Evolutionary conservation across 768 basidiomycete genomes (phyloP), one percentile per base, ranked within the genome.

Genomic region (Clathrus columnatus): DNA sequence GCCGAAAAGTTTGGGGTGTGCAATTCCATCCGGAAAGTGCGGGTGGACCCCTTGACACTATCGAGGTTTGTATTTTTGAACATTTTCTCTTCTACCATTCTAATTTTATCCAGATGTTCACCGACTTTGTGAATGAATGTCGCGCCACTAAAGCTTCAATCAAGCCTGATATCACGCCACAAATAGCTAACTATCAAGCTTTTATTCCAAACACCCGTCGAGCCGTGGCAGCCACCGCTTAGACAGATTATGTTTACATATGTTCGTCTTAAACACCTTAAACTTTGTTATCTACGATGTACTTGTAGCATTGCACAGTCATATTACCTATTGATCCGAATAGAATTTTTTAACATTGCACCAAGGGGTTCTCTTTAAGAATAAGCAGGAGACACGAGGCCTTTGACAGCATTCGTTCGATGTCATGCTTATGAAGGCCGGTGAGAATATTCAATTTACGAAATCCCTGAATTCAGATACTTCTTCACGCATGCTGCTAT

Each of bases 11-110:
- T 27, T 98, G 93, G 91, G 96, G 95, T 61, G 95, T 98, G 20
- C 96, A 99, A 66, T 99, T 98, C 83, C 96, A 99, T 70, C 96
- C 96, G 16, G 96, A 99, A 71, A 93, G 91, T 60, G 89, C 92
- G 24, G 95, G 96, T 41, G 95, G 95, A n/a, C 96, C 96, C 44
- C 79, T 98, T 56, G 96, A 98, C 68, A 98, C 96, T 3, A 96
- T 98, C 58, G 92, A 94, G 82, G 91, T 91, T 54, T 49, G 80
- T 69, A 18, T 11, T 42, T 8, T 47, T 17, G 46, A 52, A 44
- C 30, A 5, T 26, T 30, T 51, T 56, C 4, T 24, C 24, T 24
- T 27, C 44, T 27, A 51, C 23, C 47, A 36, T 57, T 36, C 41
- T 18, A 49, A 50, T 24, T 44, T 51, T 26, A 18, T 50, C 2